phyloP scores from a whole-genome alignment of 1,284 basidiomycete species.

The Earliella scabrosa region DNA sequence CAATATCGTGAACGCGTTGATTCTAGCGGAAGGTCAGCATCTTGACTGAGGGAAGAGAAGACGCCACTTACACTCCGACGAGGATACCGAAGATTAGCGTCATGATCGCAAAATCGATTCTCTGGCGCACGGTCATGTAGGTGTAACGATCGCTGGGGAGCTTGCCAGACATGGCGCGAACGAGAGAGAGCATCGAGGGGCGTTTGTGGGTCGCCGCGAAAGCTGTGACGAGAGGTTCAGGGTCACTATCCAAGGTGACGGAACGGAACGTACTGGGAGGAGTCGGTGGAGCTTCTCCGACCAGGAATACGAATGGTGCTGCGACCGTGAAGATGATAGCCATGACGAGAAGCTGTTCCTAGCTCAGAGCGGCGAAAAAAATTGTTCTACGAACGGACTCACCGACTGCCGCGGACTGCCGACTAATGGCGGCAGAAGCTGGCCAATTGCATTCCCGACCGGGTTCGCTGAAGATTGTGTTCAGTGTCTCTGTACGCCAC shows the following conservation, averaged over 20 bases:
- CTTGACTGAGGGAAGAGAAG: not conserved
- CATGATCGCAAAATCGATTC: slow-evolving; percentile 69
- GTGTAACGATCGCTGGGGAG: slow-evolving; percentile 43
- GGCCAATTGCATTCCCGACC: slow-evolving; percentile 58
- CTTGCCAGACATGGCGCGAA: slow-evolving; percentile 58
- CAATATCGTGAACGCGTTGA: slow-evolving; percentile 60
- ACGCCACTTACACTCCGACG: slow-evolving; percentile 54
- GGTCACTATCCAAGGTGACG: not conserved
- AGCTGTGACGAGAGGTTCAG: slow-evolving; percentile 42
- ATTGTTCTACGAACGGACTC: not conserved
- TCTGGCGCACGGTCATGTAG: slow-evolving; percentile 64
- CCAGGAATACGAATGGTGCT: slow-evolving; percentile 58
- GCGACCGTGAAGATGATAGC: slow-evolving; percentile 71
- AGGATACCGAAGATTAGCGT: slow-evolving; percentile 63
- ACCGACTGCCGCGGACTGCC: slow-evolving; percentile 58
- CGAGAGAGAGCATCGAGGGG: slow-evolving; percentile 55
- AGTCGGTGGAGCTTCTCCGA: slow-evolving; percentile 51
- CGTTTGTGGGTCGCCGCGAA: slow-evolving; percentile 65
- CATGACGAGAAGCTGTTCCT: slow-evolving; percentile 63
- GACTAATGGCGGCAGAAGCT: slow-evolving; percentile 70
- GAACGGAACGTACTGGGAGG: slow-evolving; percentile 67
- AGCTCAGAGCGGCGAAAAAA: not conserved
- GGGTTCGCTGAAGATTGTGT: slow-evolving; percentile 22
- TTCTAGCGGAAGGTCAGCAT: slow-evolving; percentile 27
- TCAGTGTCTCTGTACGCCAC: not conserved